phyloP scores from a whole-genome alignment of 139 green algal species.

The Chloropicon primus region DNA sequence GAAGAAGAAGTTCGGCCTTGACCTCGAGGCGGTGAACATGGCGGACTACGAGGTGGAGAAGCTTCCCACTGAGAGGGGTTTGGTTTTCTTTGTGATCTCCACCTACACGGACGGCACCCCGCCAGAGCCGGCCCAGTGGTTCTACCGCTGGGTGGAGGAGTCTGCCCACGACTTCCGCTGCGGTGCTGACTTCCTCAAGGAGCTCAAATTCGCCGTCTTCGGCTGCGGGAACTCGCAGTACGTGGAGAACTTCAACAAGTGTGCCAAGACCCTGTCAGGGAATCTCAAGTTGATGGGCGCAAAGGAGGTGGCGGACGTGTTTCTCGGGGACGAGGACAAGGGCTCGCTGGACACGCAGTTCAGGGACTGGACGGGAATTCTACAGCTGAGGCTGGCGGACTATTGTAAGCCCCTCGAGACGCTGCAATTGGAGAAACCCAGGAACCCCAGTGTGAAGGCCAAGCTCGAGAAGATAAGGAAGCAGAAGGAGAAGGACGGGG shows the following conservation, averaged over 20 bases:
- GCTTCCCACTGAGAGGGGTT: neutral
- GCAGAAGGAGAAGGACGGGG: constrained; percentile 5
- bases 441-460: constrained; percentile 12
- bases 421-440: neutral
- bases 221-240: constrained; percentile 41
- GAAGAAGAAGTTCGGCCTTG: neutral
- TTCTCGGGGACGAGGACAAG: constrained; percentile 38
- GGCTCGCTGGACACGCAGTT: constrained; percentile 27
- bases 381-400: constrained; percentile 4
- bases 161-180: constrained; percentile 39
- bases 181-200: constrained; percentile 19
- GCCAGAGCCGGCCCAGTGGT: constrained; percentile 26
- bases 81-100: constrained; percentile 33
- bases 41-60: neutral
- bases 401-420: neutral
- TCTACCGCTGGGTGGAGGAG: constrained; percentile 50
- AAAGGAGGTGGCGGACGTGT: constrained; percentile 4
- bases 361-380: constrained; percentile 22
- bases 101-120: constrained; percentile 38
- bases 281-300: constrained; percentile 32
- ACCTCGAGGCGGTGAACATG: neutral
- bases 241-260: constrained; percentile 31
- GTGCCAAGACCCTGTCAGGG: constrained; percentile 19
- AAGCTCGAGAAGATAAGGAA: constrained; percentile 17
- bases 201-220: constrained; percentile 33